Evolutionary conservation across 768 basidiomycete genomes (phyloP).

Genomic region (Tricholoma sp.): DNA sequence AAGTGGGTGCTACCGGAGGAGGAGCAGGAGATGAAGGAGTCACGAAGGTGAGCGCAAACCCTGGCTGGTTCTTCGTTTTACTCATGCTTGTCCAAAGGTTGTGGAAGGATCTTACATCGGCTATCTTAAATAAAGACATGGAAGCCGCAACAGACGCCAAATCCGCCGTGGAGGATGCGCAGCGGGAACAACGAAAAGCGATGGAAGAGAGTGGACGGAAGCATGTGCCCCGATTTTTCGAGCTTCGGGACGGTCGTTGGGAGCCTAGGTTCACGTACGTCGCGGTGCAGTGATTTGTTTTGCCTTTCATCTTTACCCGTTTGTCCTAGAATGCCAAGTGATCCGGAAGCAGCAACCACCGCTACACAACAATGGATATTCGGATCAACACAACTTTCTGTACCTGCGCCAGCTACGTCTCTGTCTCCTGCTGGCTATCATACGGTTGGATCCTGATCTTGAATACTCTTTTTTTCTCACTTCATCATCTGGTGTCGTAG

Average conservation of each 20-base stretch:
- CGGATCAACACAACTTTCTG: conserved; percentile 12
- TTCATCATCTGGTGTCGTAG: conserved; percentile 15
- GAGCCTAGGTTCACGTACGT: conserved; percentile 72
- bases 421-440: not conserved
- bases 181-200: conserved; percentile 71
- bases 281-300: not conserved
- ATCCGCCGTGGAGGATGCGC: conserved; percentile 83
- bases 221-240: conserved; percentile 80
- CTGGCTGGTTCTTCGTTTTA: not conserved
- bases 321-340: conserved; percentile 56
- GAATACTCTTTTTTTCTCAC: conserved; percentile 4
- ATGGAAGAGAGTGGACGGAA: conserved; percentile 69
- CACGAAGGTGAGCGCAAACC: conserved; percentile 51
- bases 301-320: conserved; percentile 3
- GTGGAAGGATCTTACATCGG: conserved; percentile 80
- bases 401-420: conserved; percentile 1
- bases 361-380: conserved; percentile 82
- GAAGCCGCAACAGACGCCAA: conserved; percentile 91
- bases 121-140: conserved; percentile 88
- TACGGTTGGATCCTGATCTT: conserved; percentile 4
- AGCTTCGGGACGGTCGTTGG: conserved; percentile 72
- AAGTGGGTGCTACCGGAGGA: conserved; percentile 84
- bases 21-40: conserved; percentile 89
- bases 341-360: conserved; percentile 60
- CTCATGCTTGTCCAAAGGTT: conserved; percentile 37